Evolutionary conservation across 1,284 basidiomycete genomes (phyloP), one percentile per base, ranked within the genome.

Genomic region (Heterobasidion irregulare): DNA sequence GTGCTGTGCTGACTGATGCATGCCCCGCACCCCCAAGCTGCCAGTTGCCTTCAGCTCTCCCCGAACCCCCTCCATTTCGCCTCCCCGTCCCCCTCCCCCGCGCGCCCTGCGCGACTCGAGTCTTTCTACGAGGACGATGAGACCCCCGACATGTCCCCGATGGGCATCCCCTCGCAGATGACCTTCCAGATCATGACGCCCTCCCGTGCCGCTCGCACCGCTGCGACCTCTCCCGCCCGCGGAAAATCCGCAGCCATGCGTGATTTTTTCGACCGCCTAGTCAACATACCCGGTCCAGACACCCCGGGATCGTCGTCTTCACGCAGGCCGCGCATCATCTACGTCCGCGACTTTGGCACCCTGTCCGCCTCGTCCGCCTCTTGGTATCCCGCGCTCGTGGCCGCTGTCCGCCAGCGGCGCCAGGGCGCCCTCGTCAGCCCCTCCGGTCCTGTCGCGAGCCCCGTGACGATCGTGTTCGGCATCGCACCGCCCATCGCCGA

Each of bases 391-490:
- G 77, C 84, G 35, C 75, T 95, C 13, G 75, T 92, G 9, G 76
- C 82, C 45, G 86, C 90, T 8, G 87, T 94, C 8, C 82, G 84
- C 50, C 75, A 84, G 56, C 79, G 89, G 36, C 79, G 92, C 32
- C 78, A 81, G 61, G 82, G 85, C 2, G 72, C 80, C 4, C 72
- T 84, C 15, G 72, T 79, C 1, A 73, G 78, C 45, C 74, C 80
- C 15, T 75, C 76, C 6, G 78, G 81, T 12, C 77, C 83, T 4
- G 38, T 86, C 8, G 61, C 70, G 33, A 83, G 80, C 65, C 89
- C 91, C 1, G 89, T 86, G 60, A 83, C 85, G 2, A 88, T 94
- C 47, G 75, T 95, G 6, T 87, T 94, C 63, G 91, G 91, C 18
- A 83, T 90, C 62, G 85, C 89, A 0, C 92, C 92, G 10, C 74